These are phyloP conservation scores for Morella rubra DNA, from an alignment of 306 rosid genomes.

Conservation along the genomic window DNA sequence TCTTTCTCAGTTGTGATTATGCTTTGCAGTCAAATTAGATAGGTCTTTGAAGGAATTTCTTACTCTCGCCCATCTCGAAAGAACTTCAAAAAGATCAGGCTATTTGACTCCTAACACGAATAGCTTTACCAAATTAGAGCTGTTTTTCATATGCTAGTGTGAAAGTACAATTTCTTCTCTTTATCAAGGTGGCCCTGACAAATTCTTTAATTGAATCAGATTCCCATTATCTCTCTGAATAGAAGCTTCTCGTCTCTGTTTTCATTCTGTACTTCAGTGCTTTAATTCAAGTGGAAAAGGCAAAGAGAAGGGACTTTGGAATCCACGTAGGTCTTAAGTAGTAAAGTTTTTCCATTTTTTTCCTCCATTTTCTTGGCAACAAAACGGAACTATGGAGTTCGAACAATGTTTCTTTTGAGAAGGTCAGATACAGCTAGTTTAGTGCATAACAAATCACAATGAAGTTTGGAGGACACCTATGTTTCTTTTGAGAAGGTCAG, in stretches of 20 bases:
- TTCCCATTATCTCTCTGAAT: background rate
- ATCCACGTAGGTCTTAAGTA: background rate
- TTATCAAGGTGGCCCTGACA: background rate
- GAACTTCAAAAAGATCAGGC: conserved; percentile 4
- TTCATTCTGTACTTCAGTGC: background rate
- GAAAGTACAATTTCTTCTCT: background rate
- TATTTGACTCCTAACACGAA: background rate
- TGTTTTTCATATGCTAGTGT: background rate
- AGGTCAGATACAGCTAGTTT: too few relatives aligned
- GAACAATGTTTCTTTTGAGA: too few relatives aligned
- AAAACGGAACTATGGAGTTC: background rate
- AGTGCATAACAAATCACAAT: background rate
- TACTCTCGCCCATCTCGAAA: conserved; percentile 11
- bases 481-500: too few relatives aligned
- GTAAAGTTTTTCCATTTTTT: too few relatives aligned
- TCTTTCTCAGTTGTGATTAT: background rate
- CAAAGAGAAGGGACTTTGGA: background rate
- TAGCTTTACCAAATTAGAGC: background rate
- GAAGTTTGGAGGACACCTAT: background rate
- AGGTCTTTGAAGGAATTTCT: background rate
- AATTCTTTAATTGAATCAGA: background rate
- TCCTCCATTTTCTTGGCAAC: background rate
- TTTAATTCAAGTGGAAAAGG: background rate
- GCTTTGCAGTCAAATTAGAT: background rate
- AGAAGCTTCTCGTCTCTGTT: background rate